Evolutionary conservation across 345 rosid species (phyloP), one percentile per base, ranked within the genome.

Genomic region (Lepidium didymum): DNA sequence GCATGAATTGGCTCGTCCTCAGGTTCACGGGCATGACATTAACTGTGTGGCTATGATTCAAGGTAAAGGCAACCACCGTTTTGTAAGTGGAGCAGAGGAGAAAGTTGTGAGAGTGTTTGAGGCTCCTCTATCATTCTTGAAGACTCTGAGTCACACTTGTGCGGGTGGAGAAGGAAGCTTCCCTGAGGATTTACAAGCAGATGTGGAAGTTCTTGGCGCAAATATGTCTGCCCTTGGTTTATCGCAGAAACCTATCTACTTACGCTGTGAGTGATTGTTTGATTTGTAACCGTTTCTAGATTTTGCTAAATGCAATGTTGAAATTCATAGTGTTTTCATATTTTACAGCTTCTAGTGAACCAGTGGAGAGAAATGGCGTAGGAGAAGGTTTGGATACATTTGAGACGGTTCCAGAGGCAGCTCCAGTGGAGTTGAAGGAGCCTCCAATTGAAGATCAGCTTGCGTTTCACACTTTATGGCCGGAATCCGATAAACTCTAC

Each of bases 21-120:
- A 94, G 81, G 81, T 94, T 80, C 99, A 94, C 75, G 99, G 99
- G 19, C 99, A 94, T 60, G 97, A 91, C 74, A 87, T 94, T 49
- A 89, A 89, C 47, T 90, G 92, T 77, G 89, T 81, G 59, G 75
- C 85, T 71, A 81, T 89, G 68, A 83, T 94, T 53, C 89, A 72
- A 77, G 99, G 91, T 62, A 82, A 84, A 76, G 95, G 95, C 36
- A 91, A 89, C 81, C 88, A 87, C 79, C 87, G 87, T 58, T 93
- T 87, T 81, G 84, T 94, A n/a, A 74, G 97, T 75, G 99, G 99
- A 65, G 96, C 99, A 49, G 99, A 91, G 62, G 96, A 94, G 85
- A 94, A 91, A 83, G 99, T 94, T 75, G 84, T 85, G 35, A 78
- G 97, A 79, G 96, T 91, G 49, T 94, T 94, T 72, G 97, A 91